Percentiles rank a stretch among this genome's conserved stretches.
Conservation (phyloP, 2,329 filamentous ascomycete species). For the Helotiales sp. region DNA sequence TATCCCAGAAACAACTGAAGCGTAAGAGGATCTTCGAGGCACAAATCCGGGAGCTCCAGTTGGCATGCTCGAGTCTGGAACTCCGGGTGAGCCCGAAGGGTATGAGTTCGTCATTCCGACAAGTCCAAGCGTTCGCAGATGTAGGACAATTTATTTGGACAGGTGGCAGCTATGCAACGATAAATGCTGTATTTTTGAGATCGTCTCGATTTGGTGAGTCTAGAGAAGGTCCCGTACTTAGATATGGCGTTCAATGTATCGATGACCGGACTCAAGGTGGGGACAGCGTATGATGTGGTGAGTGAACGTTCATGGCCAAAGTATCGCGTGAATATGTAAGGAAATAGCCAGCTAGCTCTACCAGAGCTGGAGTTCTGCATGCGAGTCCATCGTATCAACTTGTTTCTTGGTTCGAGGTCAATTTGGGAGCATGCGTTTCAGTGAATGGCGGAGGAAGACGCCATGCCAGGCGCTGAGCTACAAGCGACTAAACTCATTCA, state of each 20-base stretch:
- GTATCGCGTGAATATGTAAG: conserved; percentile 7
- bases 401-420: conserved; percentile 5
- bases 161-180: not conserved
- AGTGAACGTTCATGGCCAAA: conserved; percentile 26
- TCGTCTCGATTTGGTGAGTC: not conserved
- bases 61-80: conserved; percentile 35
- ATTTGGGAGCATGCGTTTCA: conserved; percentile 14
- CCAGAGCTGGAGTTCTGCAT: conserved; percentile 23
- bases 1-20: conserved; percentile 58
- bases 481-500: conserved; percentile 3
- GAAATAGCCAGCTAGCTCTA: conserved; percentile 21
- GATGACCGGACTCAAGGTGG: conserved; percentile 21
- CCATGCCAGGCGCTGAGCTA: conserved; percentile 5
- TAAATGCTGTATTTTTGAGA: not conserved
- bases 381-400: conserved; percentile 24
- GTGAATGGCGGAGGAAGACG: conserved; percentile 11
- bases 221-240: conserved; percentile 4
- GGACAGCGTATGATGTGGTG: conserved; percentile 16
- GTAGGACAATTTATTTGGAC: not conserved
- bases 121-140: conserved; percentile 5
- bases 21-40: conserved; percentile 59
- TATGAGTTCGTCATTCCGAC: conserved; percentile 32
- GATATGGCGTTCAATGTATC: conserved; percentile 10
- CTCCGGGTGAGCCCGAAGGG: conserved; percentile 32
- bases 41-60: conserved; percentile 38